These are phyloP conservation scores for Boletellus ananas DNA, from an alignment of 768 basidiomycete species.

Conservation along the genomic window DNA sequence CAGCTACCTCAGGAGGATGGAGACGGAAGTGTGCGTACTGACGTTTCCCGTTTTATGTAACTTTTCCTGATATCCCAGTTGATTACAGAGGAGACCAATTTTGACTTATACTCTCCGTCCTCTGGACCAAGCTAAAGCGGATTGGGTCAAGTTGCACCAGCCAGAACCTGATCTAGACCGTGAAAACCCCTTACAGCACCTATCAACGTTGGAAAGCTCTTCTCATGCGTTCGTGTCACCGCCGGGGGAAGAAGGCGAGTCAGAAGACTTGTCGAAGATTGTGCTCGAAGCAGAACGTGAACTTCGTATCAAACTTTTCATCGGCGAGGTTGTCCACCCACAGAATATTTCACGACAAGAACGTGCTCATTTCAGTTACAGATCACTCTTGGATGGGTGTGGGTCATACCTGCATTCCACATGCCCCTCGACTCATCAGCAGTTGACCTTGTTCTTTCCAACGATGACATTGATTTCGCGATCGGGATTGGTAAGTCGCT, in stretches of 20 bases:
- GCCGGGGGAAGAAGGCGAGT: constrained; percentile 7
- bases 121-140: constrained; percentile 24
- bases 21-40: constrained; percentile 11
- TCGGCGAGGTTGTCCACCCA: constrained; percentile 54
- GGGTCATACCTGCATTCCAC: constrained; percentile 85
- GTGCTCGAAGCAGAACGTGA: constrained; percentile 65
- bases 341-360: neutral
- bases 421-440: constrained; percentile 49
- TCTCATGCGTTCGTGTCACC: neutral
- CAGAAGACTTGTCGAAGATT: constrained; percentile 38
- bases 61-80: neutral
- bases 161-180: neutral
- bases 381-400: constrained; percentile 80
- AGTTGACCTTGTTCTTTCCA: constrained; percentile 41
- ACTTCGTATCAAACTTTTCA: constrained; percentile 66
- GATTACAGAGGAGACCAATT: constrained; percentile 36
- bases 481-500: constrained; percentile 67
- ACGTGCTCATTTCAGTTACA: constrained; percentile 24
- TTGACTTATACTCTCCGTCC: constrained; percentile 45
- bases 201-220: constrained; percentile 2
- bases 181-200: neutral
- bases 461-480: constrained; percentile 74
- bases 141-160: constrained; percentile 40
- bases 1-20: neutral
- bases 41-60: neutral